These are phyloP conservation scores for Wallemia mellicola DNA, from an alignment of 1,284 basidiomycete species.

Conservation along the genomic window DNA sequence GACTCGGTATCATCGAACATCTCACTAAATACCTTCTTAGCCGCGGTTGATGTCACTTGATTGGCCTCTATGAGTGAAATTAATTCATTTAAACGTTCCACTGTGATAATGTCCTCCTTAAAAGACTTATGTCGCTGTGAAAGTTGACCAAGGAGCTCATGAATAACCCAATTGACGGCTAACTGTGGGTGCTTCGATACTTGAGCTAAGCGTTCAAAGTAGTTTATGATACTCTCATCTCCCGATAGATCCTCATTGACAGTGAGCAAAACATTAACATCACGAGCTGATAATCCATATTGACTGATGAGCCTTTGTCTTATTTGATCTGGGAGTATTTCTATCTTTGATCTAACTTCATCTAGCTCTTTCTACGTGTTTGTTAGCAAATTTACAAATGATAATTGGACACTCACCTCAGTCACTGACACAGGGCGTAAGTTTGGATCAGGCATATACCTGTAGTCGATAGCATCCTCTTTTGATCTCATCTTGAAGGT, in stretches of 20 bases:
- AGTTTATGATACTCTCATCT: constrained; percentile 23
- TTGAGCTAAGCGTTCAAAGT: constrained; percentile 36
- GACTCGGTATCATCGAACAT: constrained; percentile 19
- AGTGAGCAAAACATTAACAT: constrained; percentile 42
- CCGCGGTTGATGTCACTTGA: constrained; percentile 34
- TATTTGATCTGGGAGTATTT: constrained; percentile 44
- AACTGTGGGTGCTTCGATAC: constrained; percentile 29
- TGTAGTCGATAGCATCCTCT: constrained; percentile 79
- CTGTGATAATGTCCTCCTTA: constrained; percentile 28
- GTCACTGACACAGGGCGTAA: constrained; percentile 40
- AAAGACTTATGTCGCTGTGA: constrained; percentile 30
- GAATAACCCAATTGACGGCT: constrained; percentile 67
- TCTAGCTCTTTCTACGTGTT: constrained; percentile 30
- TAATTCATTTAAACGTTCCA: constrained; percentile 37
- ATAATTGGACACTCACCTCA: constrained; percentile 14
- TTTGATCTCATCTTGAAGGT: constrained; percentile 65
- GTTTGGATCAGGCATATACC: constrained; percentile 96
- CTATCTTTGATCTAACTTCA: constrained; percentile 27
- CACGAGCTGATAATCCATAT: constrained; percentile 29
- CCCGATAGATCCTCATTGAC: constrained; percentile 25
- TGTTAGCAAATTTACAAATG: background rate
- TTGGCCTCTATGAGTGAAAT: constrained; percentile 40
- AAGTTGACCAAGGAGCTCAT: constrained; percentile 53
- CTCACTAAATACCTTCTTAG: constrained; percentile 33
- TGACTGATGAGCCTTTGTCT: constrained; percentile 25